Evolutionary conservation across 1,284 basidiomycete species (phyloP).

Genomic region (Moesziomyces globuligerus): DNA sequence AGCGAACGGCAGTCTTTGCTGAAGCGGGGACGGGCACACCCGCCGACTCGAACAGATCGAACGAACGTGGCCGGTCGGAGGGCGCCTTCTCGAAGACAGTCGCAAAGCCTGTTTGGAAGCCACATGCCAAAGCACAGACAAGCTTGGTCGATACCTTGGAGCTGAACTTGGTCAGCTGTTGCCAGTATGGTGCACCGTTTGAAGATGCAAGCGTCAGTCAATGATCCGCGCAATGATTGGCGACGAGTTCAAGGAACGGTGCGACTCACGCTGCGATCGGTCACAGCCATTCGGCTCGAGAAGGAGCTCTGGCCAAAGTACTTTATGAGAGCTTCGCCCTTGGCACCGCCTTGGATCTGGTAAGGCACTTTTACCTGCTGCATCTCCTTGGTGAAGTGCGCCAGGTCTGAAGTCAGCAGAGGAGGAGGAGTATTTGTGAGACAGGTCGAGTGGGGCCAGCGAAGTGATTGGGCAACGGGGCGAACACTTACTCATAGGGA

Average conservation of each 20-base stretch:
- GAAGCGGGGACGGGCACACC: slow-evolving; percentile 12
- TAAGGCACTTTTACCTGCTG: slow-evolving; percentile 20
- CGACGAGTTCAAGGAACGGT: too few relatives aligned
- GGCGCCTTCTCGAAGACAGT: slow-evolving; percentile 33
- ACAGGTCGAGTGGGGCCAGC: too few relatives aligned
- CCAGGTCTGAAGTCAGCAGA: slow-evolving; percentile 8
- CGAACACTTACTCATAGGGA: slow-evolving; percentile 18
- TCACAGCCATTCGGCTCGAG: slow-evolving; percentile 27
- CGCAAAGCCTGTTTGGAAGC: slow-evolving; percentile 32
- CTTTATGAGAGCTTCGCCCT: slow-evolving; percentile 17
- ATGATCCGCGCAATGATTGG: too few relatives aligned
- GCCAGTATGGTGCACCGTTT: neutral
- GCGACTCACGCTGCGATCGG: slow-evolving; percentile 20
- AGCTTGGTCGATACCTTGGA: slow-evolving; percentile 22
- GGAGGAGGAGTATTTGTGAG: too few relatives aligned
- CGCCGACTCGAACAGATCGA: slow-evolving; percentile 14
- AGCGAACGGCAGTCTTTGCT: slow-evolving; percentile 1
- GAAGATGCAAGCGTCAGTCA: too few relatives aligned
- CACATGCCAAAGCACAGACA: slow-evolving; percentile 22
- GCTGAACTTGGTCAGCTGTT: slow-evolving; percentile 30
- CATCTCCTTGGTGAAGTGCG: slow-evolving; percentile 15
- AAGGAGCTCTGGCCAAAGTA: slow-evolving; percentile 42
- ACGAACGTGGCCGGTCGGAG: slow-evolving; percentile 15
- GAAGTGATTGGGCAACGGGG: neutral
- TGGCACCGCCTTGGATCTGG: slow-evolving; percentile 5